Percentiles rank a stretch among this genome's conserved stretches.
Conservation (phyloP, 495 filamentous ascomycete genomes). For the Neurospora sp. region DNA sequence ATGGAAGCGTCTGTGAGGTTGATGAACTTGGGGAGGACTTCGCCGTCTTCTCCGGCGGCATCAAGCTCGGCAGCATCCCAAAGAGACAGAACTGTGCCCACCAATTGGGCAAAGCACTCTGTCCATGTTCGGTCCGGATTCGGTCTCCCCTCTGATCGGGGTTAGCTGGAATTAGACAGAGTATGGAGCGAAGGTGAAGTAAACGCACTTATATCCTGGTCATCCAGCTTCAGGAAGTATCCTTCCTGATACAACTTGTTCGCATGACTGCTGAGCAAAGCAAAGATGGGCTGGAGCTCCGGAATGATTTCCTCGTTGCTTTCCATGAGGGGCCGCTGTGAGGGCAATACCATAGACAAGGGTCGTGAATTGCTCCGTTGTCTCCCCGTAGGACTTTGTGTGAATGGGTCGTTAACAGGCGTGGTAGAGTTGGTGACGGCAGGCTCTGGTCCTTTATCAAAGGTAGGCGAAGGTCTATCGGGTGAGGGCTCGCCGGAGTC, state of each 20-base stretch:
- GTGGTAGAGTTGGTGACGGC: constrained; percentile 19
- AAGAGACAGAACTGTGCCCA: constrained; percentile 86
- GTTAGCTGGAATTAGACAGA: constrained; percentile 14
- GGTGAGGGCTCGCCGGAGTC: constrained; percentile 14
- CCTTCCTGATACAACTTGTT: constrained; percentile 98
- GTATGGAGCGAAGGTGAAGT: background rate
- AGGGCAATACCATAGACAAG: constrained; percentile 60
- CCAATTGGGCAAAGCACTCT: constrained; percentile 94
- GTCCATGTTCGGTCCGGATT: constrained; percentile 83
- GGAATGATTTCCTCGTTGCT: constrained; percentile 75
- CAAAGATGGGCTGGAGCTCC: constrained; percentile 90
- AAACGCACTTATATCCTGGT: constrained; percentile 74
- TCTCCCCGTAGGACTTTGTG: constrained; percentile 14
- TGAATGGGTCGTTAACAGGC: constrained; percentile 12
- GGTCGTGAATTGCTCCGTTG: constrained; percentile 38
- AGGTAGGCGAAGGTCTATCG: constrained; percentile 20
- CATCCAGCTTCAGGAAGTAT: constrained; percentile 92
- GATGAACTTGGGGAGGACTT: constrained; percentile 89
- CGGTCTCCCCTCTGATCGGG: constrained; percentile 64
- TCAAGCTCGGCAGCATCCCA: constrained; percentile 96
- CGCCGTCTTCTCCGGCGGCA: constrained; percentile 68
- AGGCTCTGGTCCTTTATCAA: constrained; percentile 8
- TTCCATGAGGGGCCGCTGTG: constrained; percentile 81
- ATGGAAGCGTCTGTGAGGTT: constrained; percentile 96
- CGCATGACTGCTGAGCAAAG: constrained; percentile 83